phyloP scores from a whole-genome alignment of 352 stramenopile species.

The Phytophthora cryptogea region DNA sequence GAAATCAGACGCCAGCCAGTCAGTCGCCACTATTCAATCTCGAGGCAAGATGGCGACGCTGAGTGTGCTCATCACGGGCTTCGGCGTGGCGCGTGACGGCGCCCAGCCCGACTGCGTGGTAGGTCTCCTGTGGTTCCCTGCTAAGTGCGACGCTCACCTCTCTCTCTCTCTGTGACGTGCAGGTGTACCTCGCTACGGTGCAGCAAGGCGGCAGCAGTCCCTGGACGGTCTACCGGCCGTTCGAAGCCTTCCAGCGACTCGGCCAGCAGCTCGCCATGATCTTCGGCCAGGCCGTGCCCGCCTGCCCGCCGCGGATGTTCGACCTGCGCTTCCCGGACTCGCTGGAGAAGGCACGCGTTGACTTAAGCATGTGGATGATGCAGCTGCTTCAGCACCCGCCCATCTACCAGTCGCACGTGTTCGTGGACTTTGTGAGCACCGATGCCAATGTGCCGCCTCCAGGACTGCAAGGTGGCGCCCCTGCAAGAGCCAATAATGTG shows the following conservation, averaged over 20 bases:
- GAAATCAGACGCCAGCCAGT: slow-evolving; percentile 35
- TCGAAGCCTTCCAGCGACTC: slow-evolving; percentile 78
- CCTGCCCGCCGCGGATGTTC: slow-evolving; percentile 58
- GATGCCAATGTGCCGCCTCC: slow-evolving; percentile 75
- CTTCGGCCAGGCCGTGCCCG: slow-evolving; percentile 63
- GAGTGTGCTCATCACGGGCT: slow-evolving; percentile 77
- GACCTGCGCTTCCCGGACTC: slow-evolving; percentile 70
- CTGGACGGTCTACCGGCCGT: slow-evolving; percentile 81
- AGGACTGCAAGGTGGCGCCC: slow-evolving; percentile 43
- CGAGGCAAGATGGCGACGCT: slow-evolving; percentile 55
- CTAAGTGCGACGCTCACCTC: background rate
- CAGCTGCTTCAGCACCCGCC: slow-evolving; percentile 78
- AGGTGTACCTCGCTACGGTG: slow-evolving; percentile 81
- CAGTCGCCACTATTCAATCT: slow-evolving; percentile 28
- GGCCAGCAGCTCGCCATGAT: slow-evolving; percentile 71
- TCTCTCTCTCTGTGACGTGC: slow-evolving; percentile 15
- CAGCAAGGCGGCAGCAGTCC: slow-evolving; percentile 65
- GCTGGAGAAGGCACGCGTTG: slow-evolving; percentile 72
- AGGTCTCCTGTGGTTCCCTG: slow-evolving; percentile 5
- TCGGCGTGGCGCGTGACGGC: slow-evolving; percentile 61
- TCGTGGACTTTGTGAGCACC: slow-evolving; percentile 80
- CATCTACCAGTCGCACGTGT: slow-evolving; percentile 84
- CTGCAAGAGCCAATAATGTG: slow-evolving; percentile 51
- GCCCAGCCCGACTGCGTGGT: slow-evolving; percentile 58
- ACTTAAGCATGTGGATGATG: slow-evolving; percentile 83